These are phyloP conservation scores for Debaryomyces sp. DNA, from an alignment of 1,139 yeast species.

Conservation along the genomic window DNA sequence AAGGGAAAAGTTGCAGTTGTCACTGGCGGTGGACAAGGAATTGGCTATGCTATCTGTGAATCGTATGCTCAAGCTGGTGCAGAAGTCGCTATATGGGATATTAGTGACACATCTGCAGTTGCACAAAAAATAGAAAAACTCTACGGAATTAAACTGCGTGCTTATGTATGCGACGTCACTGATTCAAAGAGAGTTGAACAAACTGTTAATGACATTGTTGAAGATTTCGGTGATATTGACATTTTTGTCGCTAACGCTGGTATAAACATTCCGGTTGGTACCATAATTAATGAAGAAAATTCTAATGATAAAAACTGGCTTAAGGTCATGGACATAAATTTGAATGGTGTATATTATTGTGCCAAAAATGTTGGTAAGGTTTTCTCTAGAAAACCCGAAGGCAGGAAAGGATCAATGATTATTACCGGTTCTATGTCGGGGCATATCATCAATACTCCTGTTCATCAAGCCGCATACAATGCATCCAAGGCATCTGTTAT, in stretches of 20 bases:
- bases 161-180: conserved; percentile 69
- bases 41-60: conserved; percentile 79
- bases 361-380: conserved; percentile 56
- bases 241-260: conserved; percentile 90
- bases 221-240: conserved; percentile 74
- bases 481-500: conserved; percentile 62
- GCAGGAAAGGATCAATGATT: conserved; percentile 54
- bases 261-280: conserved; percentile 79
- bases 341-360: conserved; percentile 62
- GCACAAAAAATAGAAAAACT: conserved; percentile 54
- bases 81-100: conserved; percentile 72
- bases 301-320: conserved; percentile 53
- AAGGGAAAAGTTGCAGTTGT: conserved; percentile 79
- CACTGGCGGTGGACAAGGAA: conserved; percentile 86
- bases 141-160: conserved; percentile 57
- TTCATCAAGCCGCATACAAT: conserved; percentile 58
- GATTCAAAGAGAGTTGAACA: conserved; percentile 57
- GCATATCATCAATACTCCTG: conserved; percentile 55
- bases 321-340: conserved; percentile 51
- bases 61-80: conserved; percentile 88
- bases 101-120: conserved; percentile 44
- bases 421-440: conserved; percentile 63
- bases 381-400: conserved; percentile 39
- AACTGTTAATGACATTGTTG: conserved; percentile 54
- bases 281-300: conserved; percentile 55